Evolutionary conservation across 345 rosid species (phyloP).

Genomic region (Camelina neglecta): DNA sequence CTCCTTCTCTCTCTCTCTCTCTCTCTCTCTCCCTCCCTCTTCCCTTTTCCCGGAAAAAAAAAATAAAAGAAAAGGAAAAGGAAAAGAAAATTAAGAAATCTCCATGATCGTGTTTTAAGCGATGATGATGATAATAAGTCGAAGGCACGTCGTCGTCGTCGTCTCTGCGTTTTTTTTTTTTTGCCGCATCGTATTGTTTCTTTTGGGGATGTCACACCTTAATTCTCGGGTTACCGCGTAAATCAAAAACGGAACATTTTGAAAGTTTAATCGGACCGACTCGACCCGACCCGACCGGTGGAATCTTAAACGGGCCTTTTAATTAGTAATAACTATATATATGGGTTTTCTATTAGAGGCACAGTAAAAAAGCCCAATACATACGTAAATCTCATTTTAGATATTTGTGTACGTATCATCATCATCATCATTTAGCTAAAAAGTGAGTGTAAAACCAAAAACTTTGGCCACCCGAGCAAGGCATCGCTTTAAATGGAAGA

Average conservation of each 20-base stretch:
- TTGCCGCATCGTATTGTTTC: conserved; percentile 15
- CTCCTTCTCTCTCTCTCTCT: background rate
- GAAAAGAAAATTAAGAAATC: conserved; percentile 21
- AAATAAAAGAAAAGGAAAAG: background rate
- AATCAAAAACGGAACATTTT: conserved; percentile 9
- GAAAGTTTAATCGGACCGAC: background rate
- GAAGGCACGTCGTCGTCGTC: conserved; percentile 30
- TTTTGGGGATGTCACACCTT: conserved; percentile 42
- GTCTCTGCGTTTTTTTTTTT: conserved; percentile 34
- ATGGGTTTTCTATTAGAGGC: background rate
- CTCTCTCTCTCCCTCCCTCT: conserved; percentile 36
- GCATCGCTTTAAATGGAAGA: conserved; percentile 3
- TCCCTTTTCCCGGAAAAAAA: conserved; percentile 34
- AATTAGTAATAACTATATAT: background rate
- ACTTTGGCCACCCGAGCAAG: conserved; percentile 23
- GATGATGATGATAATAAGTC: conserved; percentile 25
- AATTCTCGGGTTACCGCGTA: conserved; percentile 68
- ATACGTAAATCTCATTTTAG: background rate
- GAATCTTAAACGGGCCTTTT: conserved; percentile 1
- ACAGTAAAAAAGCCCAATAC: conserved; percentile 10
- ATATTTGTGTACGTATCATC: background rate
- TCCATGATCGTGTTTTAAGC: conserved; percentile 16
- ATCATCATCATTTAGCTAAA: too few species aligned
- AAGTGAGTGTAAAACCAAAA: background rate
- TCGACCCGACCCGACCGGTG: conserved; percentile 19